A percentile compares a stretch with the other conserved stretches of the same genome.
Conservation (phyloP, 306 rosid species). For the Biancaea sappan region DNA sequence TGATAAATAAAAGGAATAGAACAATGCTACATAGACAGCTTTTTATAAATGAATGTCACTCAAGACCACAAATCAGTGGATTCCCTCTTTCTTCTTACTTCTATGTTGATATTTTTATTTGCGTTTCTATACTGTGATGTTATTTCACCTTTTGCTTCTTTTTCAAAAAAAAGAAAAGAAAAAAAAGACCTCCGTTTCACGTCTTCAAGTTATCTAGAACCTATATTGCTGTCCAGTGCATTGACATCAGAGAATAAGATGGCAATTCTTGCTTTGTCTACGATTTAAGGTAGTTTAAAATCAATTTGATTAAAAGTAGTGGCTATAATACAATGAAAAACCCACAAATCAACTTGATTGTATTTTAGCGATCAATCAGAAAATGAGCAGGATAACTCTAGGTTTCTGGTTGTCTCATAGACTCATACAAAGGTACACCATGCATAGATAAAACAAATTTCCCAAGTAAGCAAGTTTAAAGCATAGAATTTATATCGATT, state of each 20-base stretch:
- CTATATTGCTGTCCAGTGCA: neutral
- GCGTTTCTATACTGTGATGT: neutral
- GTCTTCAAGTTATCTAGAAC: neutral
- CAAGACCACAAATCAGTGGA: neutral
- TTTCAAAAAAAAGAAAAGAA: too few relatives aligned
- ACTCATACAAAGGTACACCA: neutral
- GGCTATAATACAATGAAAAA: neutral
- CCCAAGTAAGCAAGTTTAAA: conserved; percentile 1
- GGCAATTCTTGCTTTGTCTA: neutral
- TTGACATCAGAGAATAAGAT: neutral
- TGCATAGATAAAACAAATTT: neutral
- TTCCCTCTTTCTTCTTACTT: neutral
- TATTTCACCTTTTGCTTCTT: neutral
- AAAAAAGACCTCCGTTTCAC: neutral
- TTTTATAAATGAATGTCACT: neutral
- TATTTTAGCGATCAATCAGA: neutral
- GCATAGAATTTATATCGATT: conserved; percentile 13
- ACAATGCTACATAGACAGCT: neutral
- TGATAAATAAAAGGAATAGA: conserved; percentile 8
- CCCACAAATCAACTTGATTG: neutral
- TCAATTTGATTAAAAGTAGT: neutral
- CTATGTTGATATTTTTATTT: neutral
- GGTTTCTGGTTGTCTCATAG: neutral
- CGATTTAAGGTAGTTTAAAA: neutral
- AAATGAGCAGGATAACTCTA: neutral